Base-by-base conservation (phyloP, 2,329 filamentous ascomycete genomes). In the Ceratocystis eucalypticola region DNA sequence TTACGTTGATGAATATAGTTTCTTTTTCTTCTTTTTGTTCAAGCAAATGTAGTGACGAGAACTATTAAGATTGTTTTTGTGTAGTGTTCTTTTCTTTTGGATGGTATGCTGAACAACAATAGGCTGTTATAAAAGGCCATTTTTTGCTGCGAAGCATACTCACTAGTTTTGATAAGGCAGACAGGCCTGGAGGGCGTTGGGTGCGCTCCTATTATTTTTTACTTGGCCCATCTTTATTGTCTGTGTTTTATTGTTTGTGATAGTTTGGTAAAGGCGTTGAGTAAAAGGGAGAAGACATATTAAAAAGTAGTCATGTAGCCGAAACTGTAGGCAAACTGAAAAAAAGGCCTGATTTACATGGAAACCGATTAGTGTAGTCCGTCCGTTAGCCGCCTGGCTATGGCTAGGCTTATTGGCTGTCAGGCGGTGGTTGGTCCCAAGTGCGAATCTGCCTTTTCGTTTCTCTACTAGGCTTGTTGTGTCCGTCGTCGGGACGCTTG, bases 401-500 rank as follows among this genome's bases (percentile, higher is more conserved):
- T 59, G 30, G 15, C 28, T 37, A 30, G 15, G 10, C 55, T 59
- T 30, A 59, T 30, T 59, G 55, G 8, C 62, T 64, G 33, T 64
- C 62, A 17, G 62, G 46, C 17, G 62, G 62, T 20, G 62, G 62
- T 33, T 37, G n/a, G 70, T 61, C 61, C 68, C 67, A 50, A 25
- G 64, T 59, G 65, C 67, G 65, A n/a, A 61, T 50, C 15, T 17
- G 50, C 71, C 65, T 10, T 41, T 69, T n/a, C 50, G 68, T 1
- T 10, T 22, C 28, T 15, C 45, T n/a, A 0, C 20, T 15, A 17
- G 20, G 65, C 76, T 1, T 72, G 72, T 44, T 57, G 25, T 45
- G 15, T 22, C 3, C 22, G 53, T 33, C 22, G 6, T 5, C 79
- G 12, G 15, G 25, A 7, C 55, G 55, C 30, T 33, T 59, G 17